Base-by-base conservation (phyloP, 202 grass and related monocot genomes). In the Panicum virgatum region DNA sequence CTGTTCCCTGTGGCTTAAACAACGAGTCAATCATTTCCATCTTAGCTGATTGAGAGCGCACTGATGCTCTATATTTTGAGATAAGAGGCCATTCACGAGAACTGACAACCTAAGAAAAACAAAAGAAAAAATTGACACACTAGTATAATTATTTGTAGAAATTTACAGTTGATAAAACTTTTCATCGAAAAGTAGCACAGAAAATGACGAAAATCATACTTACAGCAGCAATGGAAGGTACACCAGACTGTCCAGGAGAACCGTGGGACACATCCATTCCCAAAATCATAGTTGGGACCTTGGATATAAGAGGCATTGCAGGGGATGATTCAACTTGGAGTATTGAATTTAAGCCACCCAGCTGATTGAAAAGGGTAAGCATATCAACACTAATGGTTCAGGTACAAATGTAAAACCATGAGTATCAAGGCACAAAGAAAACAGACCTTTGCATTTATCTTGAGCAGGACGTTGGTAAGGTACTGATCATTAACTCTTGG, bases 181-280 rank as follows among this genome's bases (percentile, higher is more conserved):
- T 7, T 22, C 22, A 36, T 20, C 3, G 4, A 39, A 10, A 40
- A 34, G 14, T 30, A 69, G 38, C 32, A 56, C 51, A 45, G 3
- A 36, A 54, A 54, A 75, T 36, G 11, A 44, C 12, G 7, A 29
- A 40, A 70, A 29, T 23, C 12, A 20, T 72, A 81, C 61, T 47
- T 91, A 94, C 92, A 19, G 96, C 96, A 40, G 96, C 92, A 81
- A 98, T 90, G 1, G 96, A 98, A 4, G 96, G 96, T 46, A 89
- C 32, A 73, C 91, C 92, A 50, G 96, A 91, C 47, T 93, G 96
- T 60, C 96, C 92, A 64, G 96, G 92, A 1, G 92, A 95, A 6
- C 96, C 92, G 63, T 95, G 92, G 3, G 85, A 90, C 1, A 98
- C 96, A 76, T 98, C 96, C 92, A 98, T 98, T 38, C 96, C 96